Evolutionary conservation across 2,329 filamentous ascomycete species (phyloP).

Genomic region (Colletotrichum sp.): DNA sequence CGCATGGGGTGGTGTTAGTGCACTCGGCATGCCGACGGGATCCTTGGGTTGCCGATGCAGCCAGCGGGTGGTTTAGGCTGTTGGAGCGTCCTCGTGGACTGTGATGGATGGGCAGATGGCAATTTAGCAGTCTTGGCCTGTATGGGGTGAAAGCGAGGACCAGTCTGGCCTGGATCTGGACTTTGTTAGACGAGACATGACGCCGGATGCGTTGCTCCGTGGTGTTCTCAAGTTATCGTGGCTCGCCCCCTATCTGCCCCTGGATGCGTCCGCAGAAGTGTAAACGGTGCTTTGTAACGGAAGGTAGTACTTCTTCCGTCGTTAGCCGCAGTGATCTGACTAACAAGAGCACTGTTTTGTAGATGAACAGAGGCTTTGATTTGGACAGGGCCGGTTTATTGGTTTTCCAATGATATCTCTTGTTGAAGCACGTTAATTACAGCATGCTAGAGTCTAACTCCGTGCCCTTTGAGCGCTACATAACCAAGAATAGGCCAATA

Average conservation of each 20-base stretch:
- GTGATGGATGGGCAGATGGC: background rate
- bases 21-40: background rate
- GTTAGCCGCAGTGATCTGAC: background rate
- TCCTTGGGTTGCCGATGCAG: background rate
- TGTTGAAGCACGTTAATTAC: background rate
- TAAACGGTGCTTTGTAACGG: background rate
- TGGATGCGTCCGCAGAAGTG: background rate
- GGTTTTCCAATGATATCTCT: background rate
- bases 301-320: background rate
- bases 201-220: background rate
- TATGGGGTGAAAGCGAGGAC: background rate
- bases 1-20: background rate
- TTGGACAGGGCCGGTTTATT: background rate
- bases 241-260: background rate
- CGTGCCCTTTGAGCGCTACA: background rate
- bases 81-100: background rate
- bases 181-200: background rate
- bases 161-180: background rate
- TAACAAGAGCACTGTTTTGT: background rate
- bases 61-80: background rate
- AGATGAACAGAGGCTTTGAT: fast-evolving
- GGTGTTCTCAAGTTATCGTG: background rate
- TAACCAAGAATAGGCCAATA: background rate
- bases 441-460: background rate
- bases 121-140: background rate